These are phyloP conservation scores for Sugiyamaella chiloensis DNA, from an alignment of 805 yeast genomes.

Conservation along the genomic window DNA sequence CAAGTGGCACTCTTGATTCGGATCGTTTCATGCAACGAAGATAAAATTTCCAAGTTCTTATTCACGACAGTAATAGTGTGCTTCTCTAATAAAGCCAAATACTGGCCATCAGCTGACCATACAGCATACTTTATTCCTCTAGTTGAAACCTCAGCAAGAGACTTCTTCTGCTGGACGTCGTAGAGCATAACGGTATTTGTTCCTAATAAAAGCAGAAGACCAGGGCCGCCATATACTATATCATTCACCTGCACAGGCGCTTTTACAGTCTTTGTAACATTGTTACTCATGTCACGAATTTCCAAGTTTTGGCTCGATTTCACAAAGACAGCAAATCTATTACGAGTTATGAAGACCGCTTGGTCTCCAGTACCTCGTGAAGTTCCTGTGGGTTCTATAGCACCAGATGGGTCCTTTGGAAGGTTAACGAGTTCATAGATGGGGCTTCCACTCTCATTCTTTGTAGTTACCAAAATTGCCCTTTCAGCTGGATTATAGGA, in stretches of 20 bases:
- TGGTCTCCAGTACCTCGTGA: conserved; percentile 76
- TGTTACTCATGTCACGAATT: conserved; percentile 77
- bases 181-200: conserved; percentile 69
- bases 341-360: conserved; percentile 91
- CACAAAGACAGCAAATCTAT: conserved; percentile 81
- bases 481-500: conserved; percentile 93
- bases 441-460: conserved; percentile 49
- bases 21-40: conserved; percentile 92
- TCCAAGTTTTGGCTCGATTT: conserved; percentile 64
- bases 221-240: conserved; percentile 75
- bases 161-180: conserved; percentile 91
- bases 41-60: conserved; percentile 69
- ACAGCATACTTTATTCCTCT: conserved; percentile 81
- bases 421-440: conserved; percentile 70
- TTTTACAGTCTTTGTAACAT: conserved; percentile 76
- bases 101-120: conserved; percentile 86
- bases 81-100: conserved; percentile 83
- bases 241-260: conserved; percentile 55
- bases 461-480: conserved; percentile 77
- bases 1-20: conserved; percentile 95
- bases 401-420: conserved; percentile 87
- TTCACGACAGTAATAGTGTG: conserved; percentile 89
- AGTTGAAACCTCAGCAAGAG: conserved; percentile 62
- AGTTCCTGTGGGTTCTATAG: conserved; percentile 85
- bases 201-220: conserved; percentile 74